Conservation (phyloP, 441 rosid species). For the Gossypium schwendimanii region DNA sequence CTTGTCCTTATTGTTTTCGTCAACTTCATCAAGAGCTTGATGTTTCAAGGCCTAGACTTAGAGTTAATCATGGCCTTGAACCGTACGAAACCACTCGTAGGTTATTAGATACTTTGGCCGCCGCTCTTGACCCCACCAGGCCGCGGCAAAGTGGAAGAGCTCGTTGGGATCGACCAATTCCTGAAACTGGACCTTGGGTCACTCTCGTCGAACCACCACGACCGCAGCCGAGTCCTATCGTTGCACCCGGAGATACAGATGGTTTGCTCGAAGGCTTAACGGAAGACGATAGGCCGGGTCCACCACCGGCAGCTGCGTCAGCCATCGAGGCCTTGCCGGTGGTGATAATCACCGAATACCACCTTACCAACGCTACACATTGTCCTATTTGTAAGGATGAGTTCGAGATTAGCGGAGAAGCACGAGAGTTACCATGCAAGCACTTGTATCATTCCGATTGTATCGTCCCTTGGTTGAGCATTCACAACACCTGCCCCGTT, state of each 20-base stretch:
- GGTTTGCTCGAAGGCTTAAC: constrained; percentile 16
- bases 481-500: constrained; percentile 66
- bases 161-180: constrained; percentile 35
- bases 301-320: constrained; percentile 36
- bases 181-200: constrained; percentile 39
- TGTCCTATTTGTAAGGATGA: constrained; percentile 81
- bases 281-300: constrained; percentile 34
- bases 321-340: constrained; percentile 44
- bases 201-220: constrained; percentile 32
- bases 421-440: constrained; percentile 50
- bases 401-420: constrained; percentile 44
- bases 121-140: constrained; percentile 16
- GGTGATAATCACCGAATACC: constrained; percentile 28
- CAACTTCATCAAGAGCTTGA: constrained; percentile 45
- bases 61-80: constrained; percentile 8
- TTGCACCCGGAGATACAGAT: background rate
- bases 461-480: constrained; percentile 59
- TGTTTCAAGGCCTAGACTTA: constrained; percentile 25
- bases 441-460: constrained; percentile 69
- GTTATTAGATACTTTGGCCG: constrained; percentile 20
- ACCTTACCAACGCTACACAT: constrained; percentile 25
- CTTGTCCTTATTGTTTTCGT: constrained; percentile 47
- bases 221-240: background rate
- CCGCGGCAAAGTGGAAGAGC: constrained; percentile 13
- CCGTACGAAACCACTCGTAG: constrained; percentile 12